Base-by-base conservation (phyloP, 169 alveolate genomes). In the Plasmodium adleri region DNA sequence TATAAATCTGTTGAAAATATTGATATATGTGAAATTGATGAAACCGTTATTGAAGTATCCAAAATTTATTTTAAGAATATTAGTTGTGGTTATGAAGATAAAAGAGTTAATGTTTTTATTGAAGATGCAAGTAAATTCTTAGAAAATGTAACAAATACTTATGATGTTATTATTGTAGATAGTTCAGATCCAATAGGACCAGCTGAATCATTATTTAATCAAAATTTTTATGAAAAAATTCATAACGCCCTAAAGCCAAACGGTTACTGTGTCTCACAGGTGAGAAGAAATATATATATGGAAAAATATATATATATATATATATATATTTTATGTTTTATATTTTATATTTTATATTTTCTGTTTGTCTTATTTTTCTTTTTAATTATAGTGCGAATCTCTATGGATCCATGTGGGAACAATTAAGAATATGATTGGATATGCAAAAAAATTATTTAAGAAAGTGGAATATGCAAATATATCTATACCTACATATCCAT, bases 161-260 rank as follows among this genome's bases (percentile, higher is more conserved):
- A 80, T 90, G 97, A 95, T 47, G 80, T 95, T 56, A 94, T 95
- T 56, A 85, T 94, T 1, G 88, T 88, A 10, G 97, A 94, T 58
- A 88, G 95, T 43, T 89, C 94, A 26, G 97, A 95, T 67, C 97
- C 97, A 1, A 73, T 91, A 9, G 96, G 96, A 17, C 95, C 96
- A 0, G 95, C 95, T 7, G 94, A 70, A 67, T 58, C 83, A 12
- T 88, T 95, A 66, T 95, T 93, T 78, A 89, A 75, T 56, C 88
- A 90, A 62, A 91, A 64, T 45, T 95, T 94, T 75, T 95, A 95
- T 74, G 86, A 70, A 62, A 74, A 88, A 67, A 76, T 93, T 17
- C 66, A 74, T 58, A 87, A 71, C 20, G 90, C 92, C 7, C 26
- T 88, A 6, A 72, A 75, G 54, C 88, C 86, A 1, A 71, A 72